These are phyloP conservation scores for Kalmusia sp. DNA, from an alignment of 2,329 filamentous ascomycete species.

Conservation along the genomic window DNA sequence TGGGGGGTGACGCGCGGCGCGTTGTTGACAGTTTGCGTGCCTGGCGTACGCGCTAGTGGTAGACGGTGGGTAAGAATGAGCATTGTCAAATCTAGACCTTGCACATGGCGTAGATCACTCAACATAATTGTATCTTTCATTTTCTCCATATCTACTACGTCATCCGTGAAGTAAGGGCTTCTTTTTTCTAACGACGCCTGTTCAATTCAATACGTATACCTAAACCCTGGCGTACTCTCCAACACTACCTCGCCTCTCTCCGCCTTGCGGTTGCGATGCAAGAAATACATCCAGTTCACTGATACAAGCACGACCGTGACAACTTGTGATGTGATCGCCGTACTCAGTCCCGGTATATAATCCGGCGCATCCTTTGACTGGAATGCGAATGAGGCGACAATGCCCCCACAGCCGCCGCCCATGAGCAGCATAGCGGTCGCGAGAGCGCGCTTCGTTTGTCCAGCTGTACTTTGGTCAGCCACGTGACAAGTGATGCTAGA, in stretches of 20 bases:
- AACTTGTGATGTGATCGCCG: constrained; percentile 17
- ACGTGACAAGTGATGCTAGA: not conserved
- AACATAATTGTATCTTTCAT: too few relatives aligned
- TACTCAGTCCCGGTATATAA: constrained; percentile 17
- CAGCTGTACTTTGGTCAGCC: constrained; percentile 9
- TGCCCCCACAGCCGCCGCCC: constrained; percentile 20
- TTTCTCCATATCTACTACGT: too few relatives aligned
- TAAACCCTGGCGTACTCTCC: constrained; percentile 13
- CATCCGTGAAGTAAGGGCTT: too few relatives aligned
- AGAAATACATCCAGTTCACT: constrained; percentile 12
- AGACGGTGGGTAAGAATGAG: not conserved
- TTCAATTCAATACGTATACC: constrained; percentile 19
- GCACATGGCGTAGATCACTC: too few relatives aligned
- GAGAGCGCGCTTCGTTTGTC: constrained; percentile 19
- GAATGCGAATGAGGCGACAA: constrained; percentile 17
- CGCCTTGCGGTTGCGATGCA: constrained; percentile 15
- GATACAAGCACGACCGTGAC: constrained; percentile 14
- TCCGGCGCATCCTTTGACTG: constrained; percentile 18
- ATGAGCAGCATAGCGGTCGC: constrained; percentile 20
- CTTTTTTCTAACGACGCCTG: too few relatives aligned
- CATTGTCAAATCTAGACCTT: too few relatives aligned
- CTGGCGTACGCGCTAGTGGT: not conserved
- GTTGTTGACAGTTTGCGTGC: not conserved
- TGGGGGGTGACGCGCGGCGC: not conserved
- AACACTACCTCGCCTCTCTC: constrained; percentile 15